Evolutionary conservation across 768 basidiomycete genomes (phyloP), one percentile per base, ranked within the genome.

Genomic region (Suillus variegatus): DNA sequence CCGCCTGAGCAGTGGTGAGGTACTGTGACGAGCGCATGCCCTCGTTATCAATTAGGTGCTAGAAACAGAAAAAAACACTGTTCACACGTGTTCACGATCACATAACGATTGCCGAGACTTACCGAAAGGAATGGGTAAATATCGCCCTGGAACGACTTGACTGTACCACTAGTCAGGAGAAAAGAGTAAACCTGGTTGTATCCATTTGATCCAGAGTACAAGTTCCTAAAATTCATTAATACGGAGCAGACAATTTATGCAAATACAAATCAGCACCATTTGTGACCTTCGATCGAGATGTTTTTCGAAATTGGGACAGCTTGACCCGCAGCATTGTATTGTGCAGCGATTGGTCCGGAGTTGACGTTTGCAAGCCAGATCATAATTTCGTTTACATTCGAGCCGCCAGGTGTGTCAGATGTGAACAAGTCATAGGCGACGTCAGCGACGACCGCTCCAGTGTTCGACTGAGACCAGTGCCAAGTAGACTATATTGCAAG

Each of bases 341-440:
- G 38, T 32, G 78, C 75, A n/a, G 86, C 85, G 66, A 89, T 88
- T 2, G 89, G 89, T 2, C 82, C 82, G 6, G 87, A 83, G 67
- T 84, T 84, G 78, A 74, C 81, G 69, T 84, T 86, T 1, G 80
- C 87, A 14, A 89, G 81, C 89, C 88, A 89, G 65, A 90, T 75
- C 88, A 90, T 90, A 69, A 89, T 80, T 67, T 84, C 82, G 66
- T 77, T 69, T 25, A 67, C 64, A 63, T 81, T 81, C 43, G 79
- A 73, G 36, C 88, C 88, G 2, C 83, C 83, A 43, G 85, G 56
- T 6, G 78, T 77, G 66, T 70, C 69, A 1, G 88, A 84, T 0
- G 88, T 90, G 79, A 90, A 91, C 1, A 90, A 66, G 66, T 90
- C 89, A 65, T 82, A 90, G 8, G 88, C 86, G 38, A 88, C 80